Percentiles rank a stretch among this genome's conserved stretches.
Evolutionary conservation across 768 basidiomycete species (phyloP).

Genomic region (Rhizopogon salebrosus): DNA sequence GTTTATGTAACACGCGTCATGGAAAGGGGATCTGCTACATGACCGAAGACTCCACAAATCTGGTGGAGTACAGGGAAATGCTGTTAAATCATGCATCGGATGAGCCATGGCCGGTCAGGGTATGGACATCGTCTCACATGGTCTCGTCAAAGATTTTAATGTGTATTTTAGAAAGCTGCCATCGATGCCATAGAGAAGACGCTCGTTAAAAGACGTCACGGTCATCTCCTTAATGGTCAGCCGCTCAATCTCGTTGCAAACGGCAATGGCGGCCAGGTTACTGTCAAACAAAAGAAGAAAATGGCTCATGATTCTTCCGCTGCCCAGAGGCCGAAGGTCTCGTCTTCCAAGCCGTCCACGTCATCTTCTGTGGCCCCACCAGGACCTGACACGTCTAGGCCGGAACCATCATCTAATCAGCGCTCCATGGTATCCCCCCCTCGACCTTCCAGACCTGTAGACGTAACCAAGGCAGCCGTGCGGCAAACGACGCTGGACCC

Average conservation of each 20-base stretch:
- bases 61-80: constrained; percentile 66
- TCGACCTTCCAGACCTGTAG: background rate
- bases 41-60: constrained; percentile 59
- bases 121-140: constrained; percentile 25
- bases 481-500: background rate
- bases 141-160: constrained; percentile 8
- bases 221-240: constrained; percentile 55
- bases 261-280: constrained; percentile 6
- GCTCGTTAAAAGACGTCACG: constrained; percentile 49
- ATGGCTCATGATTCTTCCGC: background rate
- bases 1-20: constrained; percentile 57
- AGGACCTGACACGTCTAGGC: background rate
- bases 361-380: background rate
- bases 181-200: constrained; percentile 66
- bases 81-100: constrained; percentile 57
- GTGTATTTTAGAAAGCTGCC: constrained; percentile 47
- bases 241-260: constrained; percentile 51
- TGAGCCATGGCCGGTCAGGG: constrained; percentile 63
- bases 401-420: background rate
- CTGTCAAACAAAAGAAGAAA: background rate
- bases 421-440: background rate
- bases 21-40: constrained; percentile 51
- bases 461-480: background rate
- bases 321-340: background rate
- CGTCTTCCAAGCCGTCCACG: constrained; percentile 3